Base-by-base conservation (phyloP, 192 early-diverging fungal genomes). In the Phycomyces blakesleeanus region DNA sequence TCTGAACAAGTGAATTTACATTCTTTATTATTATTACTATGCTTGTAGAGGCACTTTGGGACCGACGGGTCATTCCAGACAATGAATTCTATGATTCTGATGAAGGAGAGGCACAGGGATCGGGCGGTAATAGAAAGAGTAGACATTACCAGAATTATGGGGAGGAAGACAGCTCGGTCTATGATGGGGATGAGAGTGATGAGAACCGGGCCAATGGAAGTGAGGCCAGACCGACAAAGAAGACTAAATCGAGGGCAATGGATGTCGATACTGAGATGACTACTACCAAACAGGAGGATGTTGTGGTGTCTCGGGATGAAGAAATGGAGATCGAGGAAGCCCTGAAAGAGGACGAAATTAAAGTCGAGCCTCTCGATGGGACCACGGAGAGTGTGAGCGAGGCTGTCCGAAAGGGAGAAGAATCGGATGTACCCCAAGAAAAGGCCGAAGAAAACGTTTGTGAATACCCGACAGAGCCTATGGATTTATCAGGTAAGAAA, bases 1-100 rank as follows among this genome's bases (percentile, higher is more conserved):
- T 20, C 22, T 10, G 59, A 38, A n/a, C 44, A 47, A 47, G 11
- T 11, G 42, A 38, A 29, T 24, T 49, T 57, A 38, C 12, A 15
- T 61, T 57, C 2, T 18, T 14, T 25, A 29, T 54, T 47, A 27
- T 20, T 42, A 14, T 14, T n/a, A n/a, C n/a, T 27, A 5, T 16
- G 5, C 14, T 26, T 50, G n/a, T 56, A 91, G 85, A 85, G 64
- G 72, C 77, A 14, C 71, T 84, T 66, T 72, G 74, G 27, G 89
- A 93, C 73, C 60, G 72, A 27, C 83, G 82, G 26, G 74, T 87
- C 37, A 77, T 85, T 18, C 89, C 85, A 22, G 85, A 88, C n/a
- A 85, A 78, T 50, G 89, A 91, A 71, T 77, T 84, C 10, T 91
- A 86, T 10, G 91, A 93, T 61, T 89, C 87, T 10, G 90, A 92